Conservation (phyloP, 495 filamentous ascomycete species). For the Xylaria palmicola region DNA sequence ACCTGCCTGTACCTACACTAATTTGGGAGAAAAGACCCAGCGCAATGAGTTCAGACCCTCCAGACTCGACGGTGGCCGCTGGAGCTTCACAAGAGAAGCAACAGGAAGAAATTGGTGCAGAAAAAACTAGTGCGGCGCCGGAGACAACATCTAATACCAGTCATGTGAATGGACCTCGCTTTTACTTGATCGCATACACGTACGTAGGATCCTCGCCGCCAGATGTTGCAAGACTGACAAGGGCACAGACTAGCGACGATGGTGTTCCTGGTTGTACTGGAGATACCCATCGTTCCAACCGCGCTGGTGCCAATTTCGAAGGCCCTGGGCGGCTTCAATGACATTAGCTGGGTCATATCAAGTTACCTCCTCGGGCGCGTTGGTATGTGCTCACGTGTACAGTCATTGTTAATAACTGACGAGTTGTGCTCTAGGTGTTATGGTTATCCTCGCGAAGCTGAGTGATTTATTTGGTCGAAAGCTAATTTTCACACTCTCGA, state of each 20-base stretch:
- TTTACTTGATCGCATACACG: no score
- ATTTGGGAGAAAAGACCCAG: no score
- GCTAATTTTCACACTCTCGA: conserved; percentile 29
- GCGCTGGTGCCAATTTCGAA: conserved; percentile 17
- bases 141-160: no score
- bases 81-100: no score
- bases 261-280: conserved; percentile 21
- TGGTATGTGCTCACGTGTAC: conserved; percentile 14
- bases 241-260: conserved; percentile 26
- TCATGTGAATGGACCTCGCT: no score
- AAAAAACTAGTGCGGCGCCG: no score
- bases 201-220: no score
- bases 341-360: conserved; percentile 28
- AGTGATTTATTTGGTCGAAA: conserved; percentile 44
- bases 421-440: background rate
- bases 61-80: no score
- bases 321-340: conserved; percentile 18
- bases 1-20: no score
- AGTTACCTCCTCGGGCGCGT: conserved; percentile 30
- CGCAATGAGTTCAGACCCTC: no score
- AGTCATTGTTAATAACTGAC: background rate
- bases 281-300: conserved; percentile 18
- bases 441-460: conserved; percentile 40
- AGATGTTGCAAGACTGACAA: no score
- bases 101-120: no score